Evolutionary conservation across 768 basidiomycete species (phyloP).

Genomic region (Daedaleopsis nitida): DNA sequence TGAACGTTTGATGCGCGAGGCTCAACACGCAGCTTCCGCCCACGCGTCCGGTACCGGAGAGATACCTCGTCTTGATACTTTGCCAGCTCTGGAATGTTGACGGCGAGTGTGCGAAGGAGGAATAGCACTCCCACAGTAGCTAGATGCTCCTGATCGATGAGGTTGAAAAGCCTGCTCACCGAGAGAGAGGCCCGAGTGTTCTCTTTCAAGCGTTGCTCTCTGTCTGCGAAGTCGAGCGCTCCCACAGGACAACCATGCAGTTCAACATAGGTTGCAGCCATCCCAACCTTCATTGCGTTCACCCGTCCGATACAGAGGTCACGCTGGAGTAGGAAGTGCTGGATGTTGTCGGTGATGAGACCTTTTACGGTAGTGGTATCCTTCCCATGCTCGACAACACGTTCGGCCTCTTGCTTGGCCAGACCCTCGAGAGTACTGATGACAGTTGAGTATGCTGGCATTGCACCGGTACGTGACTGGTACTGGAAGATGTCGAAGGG

Average conservation of each 20-base stretch:
- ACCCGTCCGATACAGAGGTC: background rate
- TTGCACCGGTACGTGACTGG: background rate
- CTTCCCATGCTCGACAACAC: background rate
- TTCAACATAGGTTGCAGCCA: constrained; percentile 29
- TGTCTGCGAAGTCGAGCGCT: constrained; percentile 27
- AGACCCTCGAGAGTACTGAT: background rate
- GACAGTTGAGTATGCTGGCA: background rate
- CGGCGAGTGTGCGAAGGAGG: constrained; percentile 28
- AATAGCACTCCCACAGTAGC: constrained; percentile 32
- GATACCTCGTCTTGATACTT: constrained; percentile 23
- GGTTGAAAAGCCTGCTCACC: constrained; percentile 23
- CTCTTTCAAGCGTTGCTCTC: constrained; percentile 1
- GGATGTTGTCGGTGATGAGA: background rate
- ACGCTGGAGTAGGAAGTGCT: background rate
- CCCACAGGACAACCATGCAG: constrained; percentile 8
- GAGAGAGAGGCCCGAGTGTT: constrained; percentile 22
- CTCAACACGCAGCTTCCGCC: constrained; percentile 10
- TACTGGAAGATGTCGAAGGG: background rate
- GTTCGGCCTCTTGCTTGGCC: background rate
- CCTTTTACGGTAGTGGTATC: too few relatives aligned
- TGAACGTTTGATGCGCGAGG: constrained; percentile 18
- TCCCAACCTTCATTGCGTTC: constrained; percentile 33
- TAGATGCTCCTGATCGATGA: constrained; percentile 30
- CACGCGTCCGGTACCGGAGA: constrained; percentile 27
- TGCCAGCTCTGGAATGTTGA: constrained; percentile 30